phyloP scores from a whole-genome alignment of 192 early-diverging fungal genomes.

The Bifiguratus adelaidae region DNA sequence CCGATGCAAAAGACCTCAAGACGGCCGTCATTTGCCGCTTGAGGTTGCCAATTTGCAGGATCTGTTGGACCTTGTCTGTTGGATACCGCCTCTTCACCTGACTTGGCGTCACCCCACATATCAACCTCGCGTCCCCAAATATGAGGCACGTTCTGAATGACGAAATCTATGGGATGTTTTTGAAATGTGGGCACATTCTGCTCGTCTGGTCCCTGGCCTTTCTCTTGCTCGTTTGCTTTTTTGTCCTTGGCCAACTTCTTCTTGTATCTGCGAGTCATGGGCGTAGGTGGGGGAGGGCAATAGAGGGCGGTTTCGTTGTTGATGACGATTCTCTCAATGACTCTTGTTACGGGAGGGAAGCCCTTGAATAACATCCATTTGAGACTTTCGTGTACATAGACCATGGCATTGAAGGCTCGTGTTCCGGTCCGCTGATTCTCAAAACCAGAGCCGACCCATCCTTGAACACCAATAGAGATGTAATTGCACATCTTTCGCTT shows the following conservation, averaged over 20 bases:
- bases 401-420: constrained; percentile 50
- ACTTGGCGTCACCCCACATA: constrained; percentile 47
- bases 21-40: constrained; percentile 55
- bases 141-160: constrained; percentile 62
- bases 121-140: constrained; percentile 64
- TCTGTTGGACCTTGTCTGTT: constrained; percentile 39
- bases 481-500: constrained; percentile 60
- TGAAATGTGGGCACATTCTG: constrained; percentile 33
- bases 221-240: constrained; percentile 20
- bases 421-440: constrained; percentile 55
- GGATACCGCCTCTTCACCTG: constrained; percentile 24
- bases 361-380: constrained; percentile 52
- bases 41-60: constrained; percentile 43
- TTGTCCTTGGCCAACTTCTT: constrained; percentile 23
- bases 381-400: constrained; percentile 47
- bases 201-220: constrained; percentile 10
- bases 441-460: constrained; percentile 57
- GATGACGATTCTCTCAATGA: constrained; percentile 43
- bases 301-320: constrained; percentile 32
- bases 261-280: constrained; percentile 18
- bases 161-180: constrained; percentile 54
- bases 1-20: constrained; percentile 56
- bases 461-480: constrained; percentile 66
- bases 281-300: constrained; percentile 17
- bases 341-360: constrained; percentile 49